These are phyloP conservation scores for Dothistroma septosporum DNA, from an alignment of 2,329 filamentous ascomycete species.

Conservation along the genomic window DNA sequence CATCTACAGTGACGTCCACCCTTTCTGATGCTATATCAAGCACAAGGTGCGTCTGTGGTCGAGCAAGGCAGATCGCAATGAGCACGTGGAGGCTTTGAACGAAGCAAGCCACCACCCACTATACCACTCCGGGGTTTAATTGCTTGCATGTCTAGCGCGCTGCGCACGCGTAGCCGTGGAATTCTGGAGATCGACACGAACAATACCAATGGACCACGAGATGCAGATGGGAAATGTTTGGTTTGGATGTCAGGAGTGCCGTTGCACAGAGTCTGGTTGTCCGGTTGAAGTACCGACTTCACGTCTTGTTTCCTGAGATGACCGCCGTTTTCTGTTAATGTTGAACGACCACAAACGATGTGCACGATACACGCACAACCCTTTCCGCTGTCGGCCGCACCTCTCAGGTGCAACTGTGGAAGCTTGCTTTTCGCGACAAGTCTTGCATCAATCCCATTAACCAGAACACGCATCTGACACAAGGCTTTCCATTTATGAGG, in stretches of 20 bases:
- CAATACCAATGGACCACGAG: conserved; percentile 1
- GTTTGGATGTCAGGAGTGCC: not conserved
- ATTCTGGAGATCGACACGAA: not conserved
- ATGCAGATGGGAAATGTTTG: not conserved
- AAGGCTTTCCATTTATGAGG: not conserved
- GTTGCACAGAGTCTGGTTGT: not conserved
- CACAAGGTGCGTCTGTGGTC: not conserved
- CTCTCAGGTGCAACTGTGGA: not conserved
- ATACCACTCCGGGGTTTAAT: not conserved
- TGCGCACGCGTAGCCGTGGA: not conserved
- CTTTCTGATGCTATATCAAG: not conserved
- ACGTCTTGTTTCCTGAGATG: not conserved
- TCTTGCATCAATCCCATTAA: not conserved
- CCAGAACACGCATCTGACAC: not conserved
- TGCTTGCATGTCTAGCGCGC: conserved; percentile 4
- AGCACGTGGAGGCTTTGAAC: not conserved
- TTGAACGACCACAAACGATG: not conserved
- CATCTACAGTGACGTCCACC: not conserved
- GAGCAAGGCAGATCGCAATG: conserved; percentile 1
- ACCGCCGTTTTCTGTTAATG: not conserved
- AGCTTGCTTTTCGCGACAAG: not conserved
- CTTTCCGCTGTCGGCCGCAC: not conserved
- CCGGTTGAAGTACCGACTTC: not conserved
- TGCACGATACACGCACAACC: not conserved
- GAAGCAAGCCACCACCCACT: not conserved